phyloP scores from a whole-genome alignment of 768 basidiomycete species.

The Suillus variegatus region DNA sequence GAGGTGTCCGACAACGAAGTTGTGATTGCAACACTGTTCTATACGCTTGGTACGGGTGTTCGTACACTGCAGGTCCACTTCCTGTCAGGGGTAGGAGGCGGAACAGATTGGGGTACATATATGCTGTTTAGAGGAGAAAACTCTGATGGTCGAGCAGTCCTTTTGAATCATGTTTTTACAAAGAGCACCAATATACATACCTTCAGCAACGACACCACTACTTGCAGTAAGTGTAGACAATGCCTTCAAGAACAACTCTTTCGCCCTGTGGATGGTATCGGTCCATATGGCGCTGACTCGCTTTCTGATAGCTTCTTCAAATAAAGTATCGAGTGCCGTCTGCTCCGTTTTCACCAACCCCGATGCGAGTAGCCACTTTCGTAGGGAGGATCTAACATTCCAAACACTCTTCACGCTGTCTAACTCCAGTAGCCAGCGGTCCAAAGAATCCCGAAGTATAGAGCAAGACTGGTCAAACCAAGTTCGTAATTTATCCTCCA shows the following conservation, averaged over 20 bases:
- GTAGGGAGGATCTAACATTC: slow-evolving; percentile 58
- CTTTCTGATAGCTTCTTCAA: slow-evolving; percentile 57
- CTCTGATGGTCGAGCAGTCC: slow-evolving; percentile 37
- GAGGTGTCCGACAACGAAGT: slow-evolving; percentile 62
- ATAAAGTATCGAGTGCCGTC: slow-evolving; percentile 37
- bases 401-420: slow-evolving; percentile 69
- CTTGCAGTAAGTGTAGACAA: slow-evolving; percentile 28
- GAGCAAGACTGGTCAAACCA: slow-evolving; percentile 65
- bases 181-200: background rate
- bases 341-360: slow-evolving; percentile 52
- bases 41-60: slow-evolving; percentile 61
- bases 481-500: slow-evolving; percentile 49
- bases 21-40: slow-evolving; percentile 60
- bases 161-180: background rate
- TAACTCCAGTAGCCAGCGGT: slow-evolving; percentile 61
- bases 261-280: slow-evolving; percentile 44
- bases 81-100: slow-evolving; percentile 43
- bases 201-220: background rate
- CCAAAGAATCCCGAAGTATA: slow-evolving; percentile 45
- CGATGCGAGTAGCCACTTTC: slow-evolving; percentile 46
- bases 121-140: slow-evolving; percentile 53
- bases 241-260: slow-evolving; percentile 44
- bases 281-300: slow-evolving; percentile 65
- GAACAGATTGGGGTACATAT: slow-evolving; percentile 54
- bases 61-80: slow-evolving; percentile 33